A percentile compares a stretch with the other conserved stretches of the same genome.
These are phyloP conservation scores for Alloascoidea africana DNA, from an alignment of 805 yeast species.

Conservation along the genomic window DNA sequence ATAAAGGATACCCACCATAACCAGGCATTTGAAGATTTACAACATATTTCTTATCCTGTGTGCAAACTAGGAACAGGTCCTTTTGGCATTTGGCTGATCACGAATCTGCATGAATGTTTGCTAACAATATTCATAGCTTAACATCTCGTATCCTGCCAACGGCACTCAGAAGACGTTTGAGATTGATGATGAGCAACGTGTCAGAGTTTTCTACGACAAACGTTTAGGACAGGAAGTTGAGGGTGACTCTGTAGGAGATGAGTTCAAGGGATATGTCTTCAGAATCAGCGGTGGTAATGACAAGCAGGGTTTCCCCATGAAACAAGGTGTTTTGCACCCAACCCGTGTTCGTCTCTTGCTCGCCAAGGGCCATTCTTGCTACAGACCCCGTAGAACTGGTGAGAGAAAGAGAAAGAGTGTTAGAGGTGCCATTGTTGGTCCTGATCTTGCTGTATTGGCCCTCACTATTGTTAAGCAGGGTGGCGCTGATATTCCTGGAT, in stretches of 20 bases:
- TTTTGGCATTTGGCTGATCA: too few species aligned
- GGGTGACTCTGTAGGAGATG: slow-evolving; percentile 97
- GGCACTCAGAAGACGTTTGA: slow-evolving; percentile 98
- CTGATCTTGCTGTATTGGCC: slow-evolving; percentile 92
- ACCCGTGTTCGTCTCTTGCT: slow-evolving; percentile 96
- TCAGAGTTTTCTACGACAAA: slow-evolving; percentile 97
- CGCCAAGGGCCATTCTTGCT: slow-evolving; percentile 91
- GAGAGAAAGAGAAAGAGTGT: slow-evolving; percentile 99
- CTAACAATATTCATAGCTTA: slow-evolving; percentile 46
- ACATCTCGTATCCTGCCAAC: slow-evolving; percentile 99
- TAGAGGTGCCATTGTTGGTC: slow-evolving; percentile 98
- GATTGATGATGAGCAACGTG: slow-evolving; percentile 97
- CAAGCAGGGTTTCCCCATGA: slow-evolving; percentile 99
- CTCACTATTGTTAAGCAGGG: slow-evolving; percentile 94
- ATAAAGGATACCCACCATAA: too few species aligned
- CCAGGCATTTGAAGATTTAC: too few species aligned
- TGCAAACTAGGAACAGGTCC: too few species aligned
- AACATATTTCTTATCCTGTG: too few species aligned
- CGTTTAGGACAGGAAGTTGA: slow-evolving; percentile 99
- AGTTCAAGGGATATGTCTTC: slow-evolving; percentile 98
- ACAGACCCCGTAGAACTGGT: slow-evolving; percentile 99
- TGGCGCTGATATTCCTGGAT: slow-evolving; percentile 88
- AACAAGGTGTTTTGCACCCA: slow-evolving; percentile 99
- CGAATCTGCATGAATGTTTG: too few species aligned
- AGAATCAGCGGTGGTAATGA: slow-evolving; percentile 99